These are phyloP conservation scores for Fusarium poae DNA, from an alignment of 2,329 filamentous ascomycete species.

Conservation along the genomic window DNA sequence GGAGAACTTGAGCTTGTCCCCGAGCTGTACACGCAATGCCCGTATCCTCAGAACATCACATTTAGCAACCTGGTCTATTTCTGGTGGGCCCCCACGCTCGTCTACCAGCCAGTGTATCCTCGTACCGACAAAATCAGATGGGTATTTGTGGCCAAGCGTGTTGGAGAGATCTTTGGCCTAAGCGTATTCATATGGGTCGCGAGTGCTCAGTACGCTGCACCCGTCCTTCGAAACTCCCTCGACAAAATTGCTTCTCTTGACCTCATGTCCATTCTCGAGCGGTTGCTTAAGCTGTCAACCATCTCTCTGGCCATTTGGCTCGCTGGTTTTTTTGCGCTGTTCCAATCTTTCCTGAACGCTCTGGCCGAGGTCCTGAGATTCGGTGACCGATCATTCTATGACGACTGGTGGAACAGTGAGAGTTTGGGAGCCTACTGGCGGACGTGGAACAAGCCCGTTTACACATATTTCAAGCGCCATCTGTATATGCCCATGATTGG, in stretches of 20 bases:
- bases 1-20: slow-evolving; percentile 79
- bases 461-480: slow-evolving; percentile 95
- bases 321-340: slow-evolving; percentile 95
- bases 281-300: slow-evolving; percentile 93
- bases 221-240: slow-evolving; percentile 88
- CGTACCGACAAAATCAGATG: slow-evolving; percentile 85
- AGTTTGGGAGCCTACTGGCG: slow-evolving; percentile 92
- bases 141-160: slow-evolving; percentile 86
- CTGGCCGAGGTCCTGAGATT: slow-evolving; percentile 91
- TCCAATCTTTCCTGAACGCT: slow-evolving; percentile 92
- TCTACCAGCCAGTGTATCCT: slow-evolving; percentile 97
- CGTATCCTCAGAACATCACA: slow-evolving; percentile 93
- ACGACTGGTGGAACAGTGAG: slow-evolving; percentile 97
- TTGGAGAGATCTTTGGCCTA: slow-evolving; percentile 81
- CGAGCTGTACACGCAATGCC: slow-evolving; percentile 83
- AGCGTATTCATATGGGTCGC: slow-evolving; percentile 95
- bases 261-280: slow-evolving; percentile 84
- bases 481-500: slow-evolving; percentile 90
- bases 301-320: slow-evolving; percentile 98
- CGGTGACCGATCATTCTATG: slow-evolving; percentile 94
- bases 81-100: slow-evolving; percentile 96
- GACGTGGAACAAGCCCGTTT: slow-evolving; percentile 97
- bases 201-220: slow-evolving; percentile 93
- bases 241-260: slow-evolving; percentile 87
- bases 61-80: slow-evolving; percentile 91